These are phyloP conservation scores for Pestalotiopsis sp. DNA, from an alignment of 2,329 filamentous ascomycete genomes.

Conservation along the genomic window DNA sequence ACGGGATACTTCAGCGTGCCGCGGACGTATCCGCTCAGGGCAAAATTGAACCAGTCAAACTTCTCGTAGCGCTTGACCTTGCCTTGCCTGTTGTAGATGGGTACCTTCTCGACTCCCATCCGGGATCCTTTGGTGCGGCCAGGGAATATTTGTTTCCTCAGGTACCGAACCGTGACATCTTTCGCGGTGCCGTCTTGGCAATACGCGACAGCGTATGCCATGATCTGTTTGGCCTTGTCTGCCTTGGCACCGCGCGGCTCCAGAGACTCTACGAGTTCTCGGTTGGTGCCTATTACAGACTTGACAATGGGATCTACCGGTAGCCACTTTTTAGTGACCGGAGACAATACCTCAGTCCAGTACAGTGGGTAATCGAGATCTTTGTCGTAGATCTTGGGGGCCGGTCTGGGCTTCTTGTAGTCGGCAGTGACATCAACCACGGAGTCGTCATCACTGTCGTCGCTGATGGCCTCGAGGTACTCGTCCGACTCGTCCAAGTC, in stretches of 20 bases:
- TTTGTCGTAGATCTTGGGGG: constrained; percentile 62
- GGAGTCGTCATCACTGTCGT: constrained; percentile 61
- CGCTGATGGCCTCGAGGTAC: constrained; percentile 46
- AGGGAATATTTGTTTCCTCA: constrained; percentile 79
- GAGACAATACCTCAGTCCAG: constrained; percentile 89
- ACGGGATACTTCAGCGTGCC: constrained; percentile 51
- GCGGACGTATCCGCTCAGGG: constrained; percentile 72
- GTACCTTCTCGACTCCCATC: constrained; percentile 77
- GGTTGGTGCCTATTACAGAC: constrained; percentile 68
- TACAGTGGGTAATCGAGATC: constrained; percentile 87
- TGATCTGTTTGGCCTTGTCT: constrained; percentile 84
- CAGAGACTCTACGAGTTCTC: constrained; percentile 73
- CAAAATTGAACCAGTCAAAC: constrained; percentile 85
- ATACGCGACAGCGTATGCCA: constrained; percentile 85
- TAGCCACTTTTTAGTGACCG: constrained; percentile 76
- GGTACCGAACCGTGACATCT: constrained; percentile 89
- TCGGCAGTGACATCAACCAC: constrained; percentile 55
- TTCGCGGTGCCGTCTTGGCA: constrained; percentile 87
- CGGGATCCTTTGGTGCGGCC: constrained; percentile 88
- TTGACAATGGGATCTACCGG: constrained; percentile 78
- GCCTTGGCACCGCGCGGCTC: constrained; percentile 84
- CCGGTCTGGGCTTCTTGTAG: constrained; percentile 41
- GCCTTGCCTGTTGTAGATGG: constrained; percentile 75
- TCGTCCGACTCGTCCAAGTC: constrained; percentile 49
- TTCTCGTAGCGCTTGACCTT: constrained; percentile 77